phyloP scores from a whole-genome alignment of 805 yeast genomes.

The Cephaloascus fragrans region DNA sequence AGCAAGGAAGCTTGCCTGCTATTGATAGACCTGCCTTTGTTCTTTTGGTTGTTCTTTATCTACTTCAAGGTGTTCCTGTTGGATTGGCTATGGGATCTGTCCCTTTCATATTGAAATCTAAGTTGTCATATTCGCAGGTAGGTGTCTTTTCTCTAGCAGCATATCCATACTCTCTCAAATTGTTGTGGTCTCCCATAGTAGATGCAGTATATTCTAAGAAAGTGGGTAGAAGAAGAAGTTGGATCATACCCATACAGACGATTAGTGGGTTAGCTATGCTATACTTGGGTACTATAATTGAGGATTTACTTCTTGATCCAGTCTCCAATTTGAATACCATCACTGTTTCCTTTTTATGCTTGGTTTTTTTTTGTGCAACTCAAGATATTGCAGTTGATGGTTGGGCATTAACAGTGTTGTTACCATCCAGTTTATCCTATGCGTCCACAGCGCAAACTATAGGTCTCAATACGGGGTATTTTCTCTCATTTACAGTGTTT shows the following conservation, averaged over 20 bases:
- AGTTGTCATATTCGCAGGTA: slow-evolving; percentile 77
- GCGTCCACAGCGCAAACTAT: slow-evolving; percentile 98
- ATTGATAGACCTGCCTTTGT: slow-evolving; percentile 67
- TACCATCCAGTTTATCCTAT: slow-evolving; percentile 69
- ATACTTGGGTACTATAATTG: slow-evolving; percentile 51
- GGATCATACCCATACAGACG: slow-evolving; percentile 91
- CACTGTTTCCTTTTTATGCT: slow-evolving; percentile 61
- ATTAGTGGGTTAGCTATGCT: slow-evolving; percentile 65
- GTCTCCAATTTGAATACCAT: slow-evolving; percentile 39
- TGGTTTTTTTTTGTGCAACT: slow-evolving; percentile 88
- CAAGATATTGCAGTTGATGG: slow-evolving; percentile 99
- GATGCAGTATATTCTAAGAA: slow-evolving; percentile 67
- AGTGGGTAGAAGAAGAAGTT: slow-evolving; percentile 77
- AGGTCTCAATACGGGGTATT: slow-evolving; percentile 90
- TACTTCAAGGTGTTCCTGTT: slow-evolving; percentile 93
- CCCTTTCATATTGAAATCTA: slow-evolving; percentile 80
- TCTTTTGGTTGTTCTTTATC: slow-evolving; percentile 63
- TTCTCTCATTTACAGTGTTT: slow-evolving; percentile 83
- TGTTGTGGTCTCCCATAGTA: slow-evolving; percentile 93
- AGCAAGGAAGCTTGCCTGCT: neutral
- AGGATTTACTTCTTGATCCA: slow-evolving; percentile 40
- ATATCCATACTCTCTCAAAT: slow-evolving; percentile 87
- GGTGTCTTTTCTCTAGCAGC: slow-evolving; percentile 89
- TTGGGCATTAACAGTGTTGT: slow-evolving; percentile 89
- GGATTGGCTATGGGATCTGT: slow-evolving; percentile 93